Conservation (phyloP, 768 basidiomycete species). For the Amanita inopinata region DNA sequence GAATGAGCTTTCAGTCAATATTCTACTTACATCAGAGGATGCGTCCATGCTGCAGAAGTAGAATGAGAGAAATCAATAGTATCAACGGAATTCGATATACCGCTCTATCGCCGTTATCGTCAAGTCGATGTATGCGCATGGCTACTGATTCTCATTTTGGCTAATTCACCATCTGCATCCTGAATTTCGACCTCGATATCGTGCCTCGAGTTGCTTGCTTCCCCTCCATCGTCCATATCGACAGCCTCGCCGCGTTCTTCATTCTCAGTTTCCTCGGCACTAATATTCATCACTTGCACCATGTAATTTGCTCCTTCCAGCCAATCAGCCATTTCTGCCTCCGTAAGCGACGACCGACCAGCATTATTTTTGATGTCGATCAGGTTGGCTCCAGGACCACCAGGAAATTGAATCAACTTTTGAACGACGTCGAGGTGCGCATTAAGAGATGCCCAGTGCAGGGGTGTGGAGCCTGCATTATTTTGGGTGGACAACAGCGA, state of each 20-base stretch:
- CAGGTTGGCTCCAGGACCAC: conserved; percentile 52
- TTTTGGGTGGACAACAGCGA: conserved; percentile 56
- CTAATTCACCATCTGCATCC: conserved; percentile 61
- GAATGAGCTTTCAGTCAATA: too few species aligned
- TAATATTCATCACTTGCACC: conserved; percentile 74
- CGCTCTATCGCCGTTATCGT: too few species aligned
- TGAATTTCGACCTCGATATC: conserved; percentile 62
- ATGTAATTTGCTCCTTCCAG: conserved; percentile 81
- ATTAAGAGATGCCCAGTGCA: conserved; percentile 91
- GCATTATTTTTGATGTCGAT: conserved; percentile 72
- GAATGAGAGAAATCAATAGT: too few species aligned
- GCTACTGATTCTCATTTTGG: conserved; percentile 47
- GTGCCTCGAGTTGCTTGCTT: conserved; percentile 13
- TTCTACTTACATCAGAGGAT: too few species aligned
- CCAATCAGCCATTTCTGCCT: conserved; percentile 74
- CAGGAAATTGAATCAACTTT: conserved; percentile 45
- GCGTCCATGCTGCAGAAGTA: too few species aligned
- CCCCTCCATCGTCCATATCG: conserved; percentile 21
- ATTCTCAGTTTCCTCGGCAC: conserved; percentile 36
- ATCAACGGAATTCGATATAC: too few species aligned
- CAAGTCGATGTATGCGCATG: conserved; percentile 6
- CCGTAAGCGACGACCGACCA: conserved; percentile 69
- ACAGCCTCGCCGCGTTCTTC: conserved; percentile 28
- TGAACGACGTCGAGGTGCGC: conserved; percentile 56
- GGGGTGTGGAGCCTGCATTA: conserved; percentile 63